Evolutionary conservation across 306 rosid genomes (phyloP), one percentile per base, ranked within the genome.

Genomic region (Cucumis hystrix): DNA sequence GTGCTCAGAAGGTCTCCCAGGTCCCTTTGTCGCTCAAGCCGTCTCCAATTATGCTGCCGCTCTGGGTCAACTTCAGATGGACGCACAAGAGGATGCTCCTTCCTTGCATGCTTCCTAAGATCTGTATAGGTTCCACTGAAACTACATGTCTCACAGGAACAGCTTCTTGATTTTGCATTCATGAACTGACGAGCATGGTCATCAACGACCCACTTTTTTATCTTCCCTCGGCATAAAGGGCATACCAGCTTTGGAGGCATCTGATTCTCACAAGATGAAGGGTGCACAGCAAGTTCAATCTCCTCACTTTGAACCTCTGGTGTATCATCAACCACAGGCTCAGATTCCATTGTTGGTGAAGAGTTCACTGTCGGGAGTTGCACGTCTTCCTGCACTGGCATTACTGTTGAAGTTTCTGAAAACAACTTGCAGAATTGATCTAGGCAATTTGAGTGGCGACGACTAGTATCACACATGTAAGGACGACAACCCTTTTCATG

Each of bases 401-500:
- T 76, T 59, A 81, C 74, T 78, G 90, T 69, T 56, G 92, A 30
- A 67, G 82, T 55, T 43, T 89, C 91, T 28, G 86, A n/a, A 81
- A 84, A 90, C 55, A 91, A 91, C 88, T 96, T 96, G 85, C 97
- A 80, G 85, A 91, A 96, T 85, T 91, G 98, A 85, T 96, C 98
- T 39, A 92, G 91, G 82, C 99, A 96, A 80, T 96, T 96, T 43
- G 99, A 96, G 86, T 96, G 99, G 79, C 99, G 99, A 82, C 89
- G 84, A 84, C 99, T 96, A 47, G 99, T 96, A 86, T 96, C 88
- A 76, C 99, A 96, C 99, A 96, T 96, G 88, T 87, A 96, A 56
- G 99, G 98, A 47, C 98, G 98, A 83, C 98, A 96, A 35, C 99
- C 97, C 80, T 88, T 92, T 74, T 87, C 97, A 68, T 89, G 89